Evolutionary conservation across 2,329 filamentous ascomycete genomes (phyloP).

Genomic region (Aspergillus aculeatinus): DNA sequence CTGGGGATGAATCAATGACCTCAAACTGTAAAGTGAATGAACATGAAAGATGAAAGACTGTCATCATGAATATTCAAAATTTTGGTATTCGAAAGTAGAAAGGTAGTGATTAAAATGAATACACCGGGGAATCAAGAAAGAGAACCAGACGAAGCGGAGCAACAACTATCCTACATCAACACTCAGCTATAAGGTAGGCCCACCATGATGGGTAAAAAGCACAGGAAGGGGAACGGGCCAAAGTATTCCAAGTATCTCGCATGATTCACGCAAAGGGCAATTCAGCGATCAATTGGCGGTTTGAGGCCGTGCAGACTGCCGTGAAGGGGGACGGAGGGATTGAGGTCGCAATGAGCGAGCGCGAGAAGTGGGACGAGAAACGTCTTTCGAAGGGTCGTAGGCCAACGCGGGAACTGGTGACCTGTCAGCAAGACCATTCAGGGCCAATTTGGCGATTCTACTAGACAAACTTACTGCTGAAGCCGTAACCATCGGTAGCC

Average conservation of each 20-base stretch:
- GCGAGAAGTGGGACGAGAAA: conserved; percentile 16
- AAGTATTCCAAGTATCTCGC: not conserved
- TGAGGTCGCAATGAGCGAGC: conserved; percentile 15
- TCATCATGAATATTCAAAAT: not conserved
- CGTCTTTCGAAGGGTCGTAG: conserved; percentile 12
- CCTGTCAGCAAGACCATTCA: conserved; percentile 5
- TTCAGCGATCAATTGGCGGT: conserved; percentile 6
- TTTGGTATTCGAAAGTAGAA: not conserved
- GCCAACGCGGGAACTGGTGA: conserved; percentile 22
- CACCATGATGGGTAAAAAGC: too few species aligned
- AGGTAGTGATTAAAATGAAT: not conserved
- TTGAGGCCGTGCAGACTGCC: conserved; percentile 16
- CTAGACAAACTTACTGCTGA: conserved; percentile 43
- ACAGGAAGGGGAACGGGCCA: too few species aligned
- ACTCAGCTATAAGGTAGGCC: not conserved
- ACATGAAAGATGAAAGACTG: not conserved
- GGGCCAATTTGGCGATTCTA: not conserved
- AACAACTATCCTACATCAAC: not conserved
- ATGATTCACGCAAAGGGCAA: not conserved
- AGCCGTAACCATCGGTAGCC: conserved; percentile 49
- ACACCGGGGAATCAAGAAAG: not conserved
- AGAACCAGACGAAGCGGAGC: not conserved
- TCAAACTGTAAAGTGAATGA: too few species aligned
- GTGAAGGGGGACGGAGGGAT: conserved; percentile 14
- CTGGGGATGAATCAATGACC: too few species aligned